Base-by-base conservation (phyloP, 208 protist species). In the Sergeia podlipaevii region DNA sequence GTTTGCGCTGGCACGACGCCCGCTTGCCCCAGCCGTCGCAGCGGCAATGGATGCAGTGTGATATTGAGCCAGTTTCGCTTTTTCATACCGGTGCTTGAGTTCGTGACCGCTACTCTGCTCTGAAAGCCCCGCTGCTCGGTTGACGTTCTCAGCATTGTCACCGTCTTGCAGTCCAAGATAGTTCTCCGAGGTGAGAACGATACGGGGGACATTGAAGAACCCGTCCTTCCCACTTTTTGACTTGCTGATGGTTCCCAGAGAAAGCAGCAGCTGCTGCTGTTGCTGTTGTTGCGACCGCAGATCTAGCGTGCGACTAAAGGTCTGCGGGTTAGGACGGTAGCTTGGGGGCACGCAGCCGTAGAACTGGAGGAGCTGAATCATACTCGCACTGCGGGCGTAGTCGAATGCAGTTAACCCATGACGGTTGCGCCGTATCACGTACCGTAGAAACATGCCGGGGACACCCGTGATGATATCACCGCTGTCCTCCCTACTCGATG, bases 271-370 rank as follows among this genome's bases (percentile, higher is more conserved):
- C 38, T 45, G 8, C 24, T 21, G 53, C 4, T 3, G 41, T 17
- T 6, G 10, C 6, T 17, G 10, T 5, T 17, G 10, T 6, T 17
- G n/a, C 5, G 10, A 21, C 7, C 8, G 10, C 11, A 75, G 37
- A 17, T 66, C 61, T 28, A 83, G 39, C 4, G 64, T 54, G 29
- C 65, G 60, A 15, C 30, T 60, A 41, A 83, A 83, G 5, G 63
- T 69, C n/a, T 56, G 69, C 1, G 85, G 85, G 62, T 92, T 85
- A 3, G 80, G 77, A 11, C 80, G 74, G 53, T 92, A 92, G 18
- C 77, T 75, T 2, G 85, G 85, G 20, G 85, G 80, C 33, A 89
- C 77, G 48, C 85, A 92, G 17, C 85, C 80, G 53, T 86, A 92
- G 51, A 76, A 73, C 60, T 78, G 54, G 23, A 92, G 65, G 26